Evolutionary conservation across 306 rosid genomes (phyloP).

Genomic region (Prunus kanzakura): DNA sequence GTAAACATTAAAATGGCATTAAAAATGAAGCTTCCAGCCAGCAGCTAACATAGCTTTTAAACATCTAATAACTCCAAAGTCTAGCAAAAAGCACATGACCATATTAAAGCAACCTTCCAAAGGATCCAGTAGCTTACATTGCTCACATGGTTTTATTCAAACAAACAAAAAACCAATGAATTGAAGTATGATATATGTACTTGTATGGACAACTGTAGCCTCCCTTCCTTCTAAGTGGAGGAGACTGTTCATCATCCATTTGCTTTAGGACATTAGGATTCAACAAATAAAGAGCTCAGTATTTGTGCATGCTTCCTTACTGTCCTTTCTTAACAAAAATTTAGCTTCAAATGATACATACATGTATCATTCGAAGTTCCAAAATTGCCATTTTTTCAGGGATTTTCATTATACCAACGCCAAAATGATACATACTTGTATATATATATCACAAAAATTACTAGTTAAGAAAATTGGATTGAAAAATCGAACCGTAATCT

Average conservation of each 20-base stretch:
- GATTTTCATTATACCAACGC: neutral
- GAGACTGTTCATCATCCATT: conserved; percentile 85
- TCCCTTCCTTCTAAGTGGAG: conserved; percentile 58
- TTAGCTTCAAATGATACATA: too few species aligned
- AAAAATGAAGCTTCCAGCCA: neutral
- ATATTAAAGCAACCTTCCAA: neutral
- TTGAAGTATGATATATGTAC: too few species aligned
- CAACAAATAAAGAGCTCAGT: conserved; percentile 55
- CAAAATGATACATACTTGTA: too few species aligned
- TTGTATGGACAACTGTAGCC: conserved; percentile 60
- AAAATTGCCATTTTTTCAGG: neutral
- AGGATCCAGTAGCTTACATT: neutral
- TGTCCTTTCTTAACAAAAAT: conserved; percentile 33
- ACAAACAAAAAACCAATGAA: neutral
- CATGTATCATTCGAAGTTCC: neutral
- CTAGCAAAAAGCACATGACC: neutral
- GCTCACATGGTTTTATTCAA: neutral
- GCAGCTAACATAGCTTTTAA: neutral
- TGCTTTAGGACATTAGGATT: conserved; percentile 64
- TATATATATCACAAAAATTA: neutral
- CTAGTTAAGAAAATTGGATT: neutral
- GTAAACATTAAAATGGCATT: neutral
- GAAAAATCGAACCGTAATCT: conserved; percentile 55
- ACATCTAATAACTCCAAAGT: neutral
- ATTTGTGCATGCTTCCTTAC: conserved; percentile 41